Percentiles rank a stretch among this genome's conserved stretches.
Evolutionary conservation across 192 early-diverging fungal species (phyloP).

Genomic region (Phycomyces nitens): DNA sequence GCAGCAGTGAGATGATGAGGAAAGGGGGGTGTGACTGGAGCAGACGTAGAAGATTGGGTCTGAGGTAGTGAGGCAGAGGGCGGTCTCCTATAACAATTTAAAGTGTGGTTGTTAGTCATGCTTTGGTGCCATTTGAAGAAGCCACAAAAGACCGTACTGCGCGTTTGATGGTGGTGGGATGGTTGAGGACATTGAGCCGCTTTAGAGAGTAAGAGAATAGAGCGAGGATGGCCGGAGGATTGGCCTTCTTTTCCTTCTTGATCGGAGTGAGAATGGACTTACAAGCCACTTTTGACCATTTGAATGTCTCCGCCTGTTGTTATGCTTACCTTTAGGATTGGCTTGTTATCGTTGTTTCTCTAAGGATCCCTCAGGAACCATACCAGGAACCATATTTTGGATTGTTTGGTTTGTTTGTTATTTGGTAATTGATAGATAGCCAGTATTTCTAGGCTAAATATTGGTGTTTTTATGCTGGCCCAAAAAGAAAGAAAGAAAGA

Average conservation of each 20-base stretch:
- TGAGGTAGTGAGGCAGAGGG: constrained; percentile 24
- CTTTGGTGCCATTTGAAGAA: not conserved
- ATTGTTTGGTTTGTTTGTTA: no score
- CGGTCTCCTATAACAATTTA: constrained; percentile 1
- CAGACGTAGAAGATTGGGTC: constrained; percentile 33
- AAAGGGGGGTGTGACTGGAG: constrained; percentile 33
- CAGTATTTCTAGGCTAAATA: no score
- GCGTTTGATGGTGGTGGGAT: constrained; percentile 3
- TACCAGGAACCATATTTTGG: no score
- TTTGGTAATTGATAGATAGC: no score
- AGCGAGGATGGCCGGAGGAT: not conserved
- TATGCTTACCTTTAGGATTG: no score
- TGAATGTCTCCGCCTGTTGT: no score
- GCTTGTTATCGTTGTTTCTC: no score
- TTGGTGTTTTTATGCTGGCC: no score
- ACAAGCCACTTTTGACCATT: not conserved
- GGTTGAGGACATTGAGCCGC: constrained; percentile 4
- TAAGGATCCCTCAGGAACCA: no score
- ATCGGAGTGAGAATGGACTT: not conserved
- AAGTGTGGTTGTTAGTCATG: not conserved
- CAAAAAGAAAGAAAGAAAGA: no score
- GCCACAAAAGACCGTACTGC: not conserved
- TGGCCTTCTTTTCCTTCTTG: constrained; percentile 8
- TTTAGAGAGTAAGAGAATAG: constrained; percentile 3
- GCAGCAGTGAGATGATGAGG: constrained; percentile 40